phyloP scores from a whole-genome alignment of 2,329 filamentous ascomycete genomes.

The Elsinoe australis region DNA sequence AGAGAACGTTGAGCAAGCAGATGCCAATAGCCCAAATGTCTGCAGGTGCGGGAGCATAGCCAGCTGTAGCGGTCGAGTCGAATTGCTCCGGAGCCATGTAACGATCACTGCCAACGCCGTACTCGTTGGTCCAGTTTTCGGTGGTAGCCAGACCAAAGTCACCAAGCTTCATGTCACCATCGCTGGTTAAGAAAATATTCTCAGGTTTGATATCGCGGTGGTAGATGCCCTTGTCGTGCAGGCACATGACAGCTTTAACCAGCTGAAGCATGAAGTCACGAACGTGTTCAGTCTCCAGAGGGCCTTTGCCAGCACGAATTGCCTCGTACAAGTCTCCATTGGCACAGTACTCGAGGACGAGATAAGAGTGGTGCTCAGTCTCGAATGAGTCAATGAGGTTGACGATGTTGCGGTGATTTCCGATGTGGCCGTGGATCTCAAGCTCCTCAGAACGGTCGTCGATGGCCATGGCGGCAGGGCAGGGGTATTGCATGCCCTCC shows the following conservation, averaged over 20 bases:
- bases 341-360: conserved; percentile 90
- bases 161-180: conserved; percentile 88
- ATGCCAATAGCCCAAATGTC: conserved; percentile 98
- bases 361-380: conserved; percentile 79
- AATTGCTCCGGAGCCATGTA: conserved; percentile 99
- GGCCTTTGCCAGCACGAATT: conserved; percentile 80
- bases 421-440: conserved; percentile 70
- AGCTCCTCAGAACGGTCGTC: conserved; percentile 80
- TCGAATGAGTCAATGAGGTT: conserved; percentile 87
- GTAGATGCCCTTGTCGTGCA: conserved; percentile 84
- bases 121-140: conserved; percentile 84
- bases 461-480: conserved; percentile 57
- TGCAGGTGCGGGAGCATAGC: conserved; percentile 87
- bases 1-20: conserved; percentile 90
- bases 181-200: conserved; percentile 89
- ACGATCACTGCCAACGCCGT: conserved; percentile 90
- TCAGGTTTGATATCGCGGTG: conserved; percentile 99
- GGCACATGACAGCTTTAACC: conserved; percentile 78
- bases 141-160: conserved; percentile 91
- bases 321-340: conserved; percentile 97
- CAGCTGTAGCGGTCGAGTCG: conserved; percentile 64
- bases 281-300: conserved; percentile 90
- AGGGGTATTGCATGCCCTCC: conserved; percentile 43
- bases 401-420: conserved; percentile 82
- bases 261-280: conserved; percentile 96